phyloP scores from a whole-genome alignment of 176 grass and related monocot species.

The Oryza rufipogon region DNA sequence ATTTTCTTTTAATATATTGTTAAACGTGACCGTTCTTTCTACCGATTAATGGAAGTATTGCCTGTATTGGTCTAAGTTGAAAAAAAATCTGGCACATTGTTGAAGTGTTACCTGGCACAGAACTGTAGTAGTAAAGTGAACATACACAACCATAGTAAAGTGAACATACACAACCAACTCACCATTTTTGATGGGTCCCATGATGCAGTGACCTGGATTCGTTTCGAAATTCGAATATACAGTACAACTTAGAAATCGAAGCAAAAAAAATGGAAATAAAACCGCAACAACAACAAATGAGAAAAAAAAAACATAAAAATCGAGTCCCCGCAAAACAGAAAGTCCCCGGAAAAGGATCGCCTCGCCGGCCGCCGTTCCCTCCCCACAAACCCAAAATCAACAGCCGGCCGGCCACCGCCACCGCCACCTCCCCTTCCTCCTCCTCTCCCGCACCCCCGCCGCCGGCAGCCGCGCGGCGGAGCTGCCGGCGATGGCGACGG shows the following conservation, averaged over 20 bases:
- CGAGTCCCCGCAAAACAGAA: neutral
- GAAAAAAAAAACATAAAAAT: neutral
- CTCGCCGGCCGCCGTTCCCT: conserved; percentile 29
- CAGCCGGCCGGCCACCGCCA: neutral
- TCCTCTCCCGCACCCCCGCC: neutral
- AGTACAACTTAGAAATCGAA: conserved; percentile 3
- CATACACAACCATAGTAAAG: neutral
- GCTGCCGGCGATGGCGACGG: conserved; percentile 29
- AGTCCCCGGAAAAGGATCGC: neutral
- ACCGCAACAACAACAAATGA: neutral
- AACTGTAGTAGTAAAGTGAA: neutral
- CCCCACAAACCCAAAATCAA: conserved; percentile 21
- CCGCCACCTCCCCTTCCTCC: neutral
- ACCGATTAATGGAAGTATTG: too few species aligned
- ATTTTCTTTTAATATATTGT: too few species aligned
- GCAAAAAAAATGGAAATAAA: neutral
- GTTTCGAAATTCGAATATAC: neutral
- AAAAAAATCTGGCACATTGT: too few species aligned
- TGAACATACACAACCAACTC: neutral
- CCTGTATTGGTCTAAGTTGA: too few species aligned
- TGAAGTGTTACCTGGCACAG: too few species aligned
- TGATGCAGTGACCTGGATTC: neutral
- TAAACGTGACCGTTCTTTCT: too few species aligned
- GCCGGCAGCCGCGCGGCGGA: neutral
- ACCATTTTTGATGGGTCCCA: neutral